phyloP scores from a whole-genome alignment of 108 stramenopile species.

The Hondaea fermentalgiana region DNA sequence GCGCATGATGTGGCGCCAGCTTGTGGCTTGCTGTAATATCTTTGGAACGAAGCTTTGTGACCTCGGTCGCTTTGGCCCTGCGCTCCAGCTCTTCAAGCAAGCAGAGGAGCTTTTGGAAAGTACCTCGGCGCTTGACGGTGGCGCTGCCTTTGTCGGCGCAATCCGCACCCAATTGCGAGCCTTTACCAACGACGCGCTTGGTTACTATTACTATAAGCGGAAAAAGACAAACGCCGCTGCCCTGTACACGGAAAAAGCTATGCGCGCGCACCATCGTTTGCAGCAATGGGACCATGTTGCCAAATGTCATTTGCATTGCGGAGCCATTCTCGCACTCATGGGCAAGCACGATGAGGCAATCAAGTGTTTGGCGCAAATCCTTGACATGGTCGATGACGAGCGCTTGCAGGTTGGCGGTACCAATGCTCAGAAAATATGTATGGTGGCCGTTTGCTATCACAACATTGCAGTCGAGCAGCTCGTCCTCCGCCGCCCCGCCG shows the following conservation, averaged over 20 bases:
- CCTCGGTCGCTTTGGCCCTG: not conserved
- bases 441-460: conserved; percentile 54
- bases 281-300: conserved; percentile 32
- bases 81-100: conserved; percentile 19
- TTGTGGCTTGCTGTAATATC: conserved; percentile 21
- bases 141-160: not conserved
- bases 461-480: conserved; percentile 59
- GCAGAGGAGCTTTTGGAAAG: not conserved
- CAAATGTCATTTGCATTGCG: conserved; percentile 45
- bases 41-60: conserved; percentile 29
- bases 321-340: conserved; percentile 33
- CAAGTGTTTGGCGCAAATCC: conserved; percentile 35
- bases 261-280: conserved; percentile 30
- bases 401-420: conserved; percentile 31
- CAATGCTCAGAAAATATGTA: conserved; percentile 44
- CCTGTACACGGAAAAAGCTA: conserved; percentile 40
- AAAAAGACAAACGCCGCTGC: conserved; percentile 42
- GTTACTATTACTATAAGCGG: conserved; percentile 49
- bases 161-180: conserved; percentile 30
- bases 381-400: conserved; percentile 36
- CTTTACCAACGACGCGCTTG: conserved; percentile 40
- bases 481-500: conserved; percentile 32
- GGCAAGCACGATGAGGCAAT: conserved; percentile 47
- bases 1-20: conserved; percentile 37
- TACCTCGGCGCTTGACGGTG: not conserved